Conservation (phyloP, 768 basidiomycete genomes). For the Auriscalpium vulgare region DNA sequence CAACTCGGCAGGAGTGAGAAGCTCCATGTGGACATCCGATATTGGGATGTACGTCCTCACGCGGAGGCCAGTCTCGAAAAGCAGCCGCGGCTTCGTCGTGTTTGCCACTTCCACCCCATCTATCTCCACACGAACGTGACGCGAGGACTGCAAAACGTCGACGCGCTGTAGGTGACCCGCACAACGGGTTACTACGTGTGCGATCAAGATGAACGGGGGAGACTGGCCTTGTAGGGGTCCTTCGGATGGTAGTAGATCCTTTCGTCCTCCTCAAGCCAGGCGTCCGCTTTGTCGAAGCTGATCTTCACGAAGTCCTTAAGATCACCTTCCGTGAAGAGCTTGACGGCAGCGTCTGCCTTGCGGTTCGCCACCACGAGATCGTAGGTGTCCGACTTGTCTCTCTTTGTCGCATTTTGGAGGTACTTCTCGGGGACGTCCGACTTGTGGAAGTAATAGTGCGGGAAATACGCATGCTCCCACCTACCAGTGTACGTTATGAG, state of each 20-base stretch:
- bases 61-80: constrained; percentile 51
- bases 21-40: constrained; percentile 43
- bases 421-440: constrained; percentile 38
- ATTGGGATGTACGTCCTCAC: constrained; percentile 56
- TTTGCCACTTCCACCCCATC: constrained; percentile 58
- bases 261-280: constrained; percentile 68
- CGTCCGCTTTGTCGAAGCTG: constrained; percentile 41
- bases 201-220: neutral
- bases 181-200: neutral
- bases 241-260: constrained; percentile 52
- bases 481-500: constrained; percentile 23
- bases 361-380: constrained; percentile 38
- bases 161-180: constrained; percentile 35
- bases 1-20: constrained; percentile 39
- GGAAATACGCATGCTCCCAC: constrained; percentile 49
- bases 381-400: constrained; percentile 29
- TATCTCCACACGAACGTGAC: constrained; percentile 51
- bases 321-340: constrained; percentile 27
- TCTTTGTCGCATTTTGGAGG: constrained; percentile 22
- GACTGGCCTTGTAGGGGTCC: constrained; percentile 58
- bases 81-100: constrained; percentile 42
- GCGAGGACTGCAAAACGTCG: constrained; percentile 52
- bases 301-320: constrained; percentile 43
- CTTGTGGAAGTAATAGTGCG: constrained; percentile 44
- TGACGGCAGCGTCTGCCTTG: constrained; percentile 33